Percentiles rank a stretch among this genome's conserved stretches.
Evolutionary conservation across 768 basidiomycete genomes (phyloP).

Genomic region (Suillus weaverae): DNA sequence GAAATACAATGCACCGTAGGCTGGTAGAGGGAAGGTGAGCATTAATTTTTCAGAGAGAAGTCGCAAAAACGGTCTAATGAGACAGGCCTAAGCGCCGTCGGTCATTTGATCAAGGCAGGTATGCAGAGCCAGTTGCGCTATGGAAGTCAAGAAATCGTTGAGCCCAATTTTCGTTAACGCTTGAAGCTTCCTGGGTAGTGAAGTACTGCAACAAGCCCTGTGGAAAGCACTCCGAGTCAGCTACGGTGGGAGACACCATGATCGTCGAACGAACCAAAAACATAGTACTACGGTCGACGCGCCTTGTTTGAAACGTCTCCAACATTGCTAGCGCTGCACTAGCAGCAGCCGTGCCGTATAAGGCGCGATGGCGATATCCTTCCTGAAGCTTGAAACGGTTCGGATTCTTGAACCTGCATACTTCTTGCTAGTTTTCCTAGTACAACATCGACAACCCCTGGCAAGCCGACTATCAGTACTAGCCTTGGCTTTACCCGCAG

Average conservation of each 20-base stretch:
- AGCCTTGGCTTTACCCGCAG: conserved; percentile 39
- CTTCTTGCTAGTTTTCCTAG: background rate
- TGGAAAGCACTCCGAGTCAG: background rate
- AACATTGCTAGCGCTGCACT: conserved; percentile 35
- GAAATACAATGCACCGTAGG: background rate
- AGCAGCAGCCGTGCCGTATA: conserved; percentile 35
- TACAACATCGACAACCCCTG: background rate
- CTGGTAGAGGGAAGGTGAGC: background rate
- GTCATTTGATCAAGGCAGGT: background rate
- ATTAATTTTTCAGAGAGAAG: background rate
- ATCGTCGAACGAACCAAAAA: background rate
- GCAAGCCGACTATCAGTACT: background rate
- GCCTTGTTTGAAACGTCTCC: conserved; percentile 39
- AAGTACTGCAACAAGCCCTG: background rate
- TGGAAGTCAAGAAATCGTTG: background rate
- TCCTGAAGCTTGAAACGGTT: background rate
- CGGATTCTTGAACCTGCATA: background rate
- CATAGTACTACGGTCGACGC: conserved; percentile 32
- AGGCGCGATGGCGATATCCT: conserved; percentile 24
- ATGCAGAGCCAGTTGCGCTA: background rate
- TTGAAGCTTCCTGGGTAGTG: background rate
- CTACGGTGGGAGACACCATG: background rate
- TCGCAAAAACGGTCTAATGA: background rate
- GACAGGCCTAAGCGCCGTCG: background rate
- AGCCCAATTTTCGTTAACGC: background rate